Evolutionary conservation across 495 filamentous ascomycete species (phyloP).

Genomic region (Niebla homalea): DNA sequence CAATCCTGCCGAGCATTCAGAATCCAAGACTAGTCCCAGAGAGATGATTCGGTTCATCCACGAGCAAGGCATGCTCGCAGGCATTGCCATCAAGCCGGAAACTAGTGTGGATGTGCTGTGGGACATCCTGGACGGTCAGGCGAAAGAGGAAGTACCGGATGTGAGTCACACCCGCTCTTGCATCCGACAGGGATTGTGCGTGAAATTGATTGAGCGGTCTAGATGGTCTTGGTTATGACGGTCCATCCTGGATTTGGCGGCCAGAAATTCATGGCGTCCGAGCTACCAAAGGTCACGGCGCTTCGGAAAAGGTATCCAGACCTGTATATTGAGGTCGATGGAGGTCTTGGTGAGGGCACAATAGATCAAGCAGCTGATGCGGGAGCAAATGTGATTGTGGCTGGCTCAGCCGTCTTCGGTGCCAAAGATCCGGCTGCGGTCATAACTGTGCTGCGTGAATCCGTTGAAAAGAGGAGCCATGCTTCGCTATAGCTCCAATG

Average conservation of each 20-base stretch:
- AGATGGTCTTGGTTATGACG: conserved; percentile 99
- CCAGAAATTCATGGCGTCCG: conserved; percentile 94
- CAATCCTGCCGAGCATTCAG: conserved; percentile 51
- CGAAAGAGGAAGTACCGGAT: conserved; percentile 71
- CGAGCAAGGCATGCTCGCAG: conserved; percentile 74
- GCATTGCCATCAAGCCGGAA: conserved; percentile 89
- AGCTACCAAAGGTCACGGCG: conserved; percentile 82
- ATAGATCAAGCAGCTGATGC: conserved; percentile 92
- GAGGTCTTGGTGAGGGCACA: conserved; percentile 73
- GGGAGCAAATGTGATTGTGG: conserved; percentile 95
- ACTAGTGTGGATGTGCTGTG: conserved; percentile 83
- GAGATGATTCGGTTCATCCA: conserved; percentile 87
- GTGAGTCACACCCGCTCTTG: conserved; percentile 37
- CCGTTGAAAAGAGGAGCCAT: conserved; percentile 43
- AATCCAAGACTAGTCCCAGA: conserved; percentile 57
- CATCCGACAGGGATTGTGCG: conserved; percentile 3
- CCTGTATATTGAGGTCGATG: conserved; percentile 94
- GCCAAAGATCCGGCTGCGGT: conserved; percentile 77
- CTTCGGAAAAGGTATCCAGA: conserved; percentile 76
- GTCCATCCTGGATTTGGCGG: conserved; percentile 96
- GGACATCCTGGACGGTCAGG: conserved; percentile 62
- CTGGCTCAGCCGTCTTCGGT: conserved; percentile 92
- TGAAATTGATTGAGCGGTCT: background rate
- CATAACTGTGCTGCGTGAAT: conserved; percentile 61
- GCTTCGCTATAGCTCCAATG: conserved; percentile 2